These are phyloP conservation scores for Scheffersomyces stambukii DNA, from an alignment of 1,139 yeast genomes.

Conservation along the genomic window DNA sequence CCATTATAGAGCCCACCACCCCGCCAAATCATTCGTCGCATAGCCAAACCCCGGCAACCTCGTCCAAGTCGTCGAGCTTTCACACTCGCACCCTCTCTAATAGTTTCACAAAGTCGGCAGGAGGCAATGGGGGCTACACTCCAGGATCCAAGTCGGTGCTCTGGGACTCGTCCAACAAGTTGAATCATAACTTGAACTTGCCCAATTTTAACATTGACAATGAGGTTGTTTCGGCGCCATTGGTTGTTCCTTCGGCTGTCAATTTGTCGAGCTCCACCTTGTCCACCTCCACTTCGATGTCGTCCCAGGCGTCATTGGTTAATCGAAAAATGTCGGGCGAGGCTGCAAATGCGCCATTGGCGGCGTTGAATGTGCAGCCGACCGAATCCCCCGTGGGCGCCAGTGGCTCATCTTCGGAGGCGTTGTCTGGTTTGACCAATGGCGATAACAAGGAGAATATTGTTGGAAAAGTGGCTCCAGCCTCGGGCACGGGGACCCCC, in stretches of 20 bases:
- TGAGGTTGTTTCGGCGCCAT: constrained; percentile 11
- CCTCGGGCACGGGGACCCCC: constrained; percentile 6
- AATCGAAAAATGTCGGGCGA: constrained; percentile 8
- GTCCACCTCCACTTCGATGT: constrained; percentile 5
- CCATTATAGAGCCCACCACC: constrained; percentile 39
- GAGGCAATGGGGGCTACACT: constrained; percentile 1
- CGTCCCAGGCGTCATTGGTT: constrained; percentile 5
- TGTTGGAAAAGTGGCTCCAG: constrained; percentile 4
- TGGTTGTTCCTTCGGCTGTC: constrained; percentile 7
- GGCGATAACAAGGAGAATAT: constrained; percentile 1
- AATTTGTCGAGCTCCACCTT: constrained; percentile 1
- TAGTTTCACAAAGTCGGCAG: constrained; percentile 4
- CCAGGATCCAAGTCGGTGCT: constrained; percentile 17
- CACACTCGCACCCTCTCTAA: background rate
- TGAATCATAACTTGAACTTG: constrained; percentile 23
- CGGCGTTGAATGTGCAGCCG: no score
- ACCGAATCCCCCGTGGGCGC: no score
- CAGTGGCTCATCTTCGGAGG: constrained; percentile 1
- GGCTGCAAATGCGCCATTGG: no score
- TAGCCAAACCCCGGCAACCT: constrained; percentile 6
- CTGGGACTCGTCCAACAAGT: constrained; percentile 27
- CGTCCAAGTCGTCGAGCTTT: background rate
- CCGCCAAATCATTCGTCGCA: constrained; percentile 23
- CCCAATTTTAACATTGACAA: constrained; percentile 26
- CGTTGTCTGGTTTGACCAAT: background rate